Evolutionary conservation across 2,329 filamentous ascomycete species (phyloP).

Genomic region (Hortaea sp.): DNA sequence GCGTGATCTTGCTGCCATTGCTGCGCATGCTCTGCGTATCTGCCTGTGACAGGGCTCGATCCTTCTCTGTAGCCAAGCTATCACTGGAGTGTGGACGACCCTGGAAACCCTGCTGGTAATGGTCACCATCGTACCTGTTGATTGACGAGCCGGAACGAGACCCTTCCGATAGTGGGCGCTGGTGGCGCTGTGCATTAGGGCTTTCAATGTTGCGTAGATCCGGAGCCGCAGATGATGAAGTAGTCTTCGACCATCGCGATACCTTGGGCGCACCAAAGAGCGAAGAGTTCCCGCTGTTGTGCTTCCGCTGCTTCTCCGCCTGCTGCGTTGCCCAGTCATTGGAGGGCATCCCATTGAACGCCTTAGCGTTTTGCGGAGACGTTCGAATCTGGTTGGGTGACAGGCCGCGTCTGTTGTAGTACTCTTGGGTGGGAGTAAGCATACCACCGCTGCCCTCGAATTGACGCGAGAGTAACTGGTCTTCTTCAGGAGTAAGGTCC

Average conservation of each 20-base stretch:
- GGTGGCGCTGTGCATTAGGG: conserved; percentile 12
- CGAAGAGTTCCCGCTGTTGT: conserved; percentile 76
- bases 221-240: conserved; percentile 67
- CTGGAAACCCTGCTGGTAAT: conserved; percentile 48
- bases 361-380: conserved; percentile 43
- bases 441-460: conserved; percentile 51
- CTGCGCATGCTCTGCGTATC: conserved; percentile 25
- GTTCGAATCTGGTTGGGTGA: conserved; percentile 24
- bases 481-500: conserved; percentile 40
- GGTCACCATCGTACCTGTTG: conserved; percentile 49
- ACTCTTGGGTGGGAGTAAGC: conserved; percentile 51
- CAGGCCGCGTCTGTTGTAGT: conserved; percentile 27
- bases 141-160: conserved; percentile 59
- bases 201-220: conserved; percentile 21
- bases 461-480: conserved; percentile 40
- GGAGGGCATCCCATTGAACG: conserved; percentile 43
- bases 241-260: conserved; percentile 95
- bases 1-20: conserved; percentile 24
- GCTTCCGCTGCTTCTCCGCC: conserved; percentile 72
- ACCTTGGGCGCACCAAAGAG: conserved; percentile 70
- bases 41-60: conserved; percentile 8
- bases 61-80: conserved; percentile 11
- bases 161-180: conserved; percentile 48
- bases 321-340: conserved; percentile 69
- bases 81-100: conserved; percentile 41